A percentile compares a stretch with the other conserved stretches of the same genome.
These are phyloP conservation scores for Pythium monospermum DNA, from an alignment of 352 stramenopile species.

Conservation along the genomic window DNA sequence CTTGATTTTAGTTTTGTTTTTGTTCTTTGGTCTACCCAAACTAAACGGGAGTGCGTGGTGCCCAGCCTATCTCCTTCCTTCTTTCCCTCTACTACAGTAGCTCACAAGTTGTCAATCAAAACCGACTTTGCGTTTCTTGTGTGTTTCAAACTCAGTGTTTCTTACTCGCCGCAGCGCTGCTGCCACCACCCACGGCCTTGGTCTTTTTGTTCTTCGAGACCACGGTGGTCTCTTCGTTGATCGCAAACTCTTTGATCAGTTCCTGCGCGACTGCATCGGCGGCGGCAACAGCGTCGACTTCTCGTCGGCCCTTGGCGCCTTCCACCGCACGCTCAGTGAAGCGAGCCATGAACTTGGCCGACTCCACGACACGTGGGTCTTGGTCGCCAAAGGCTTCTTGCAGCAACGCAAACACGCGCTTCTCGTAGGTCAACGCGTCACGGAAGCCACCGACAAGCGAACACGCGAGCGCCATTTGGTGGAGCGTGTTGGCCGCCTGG, in stretches of 20 bases:
- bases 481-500: conserved; percentile 82
- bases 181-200: conserved; percentile 43
- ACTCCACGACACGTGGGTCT: conserved; percentile 75
- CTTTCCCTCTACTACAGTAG: background rate
- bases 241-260: conserved; percentile 67
- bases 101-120: background rate
- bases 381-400: conserved; percentile 80
- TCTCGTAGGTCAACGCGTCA: conserved; percentile 87
- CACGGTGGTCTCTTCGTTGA: conserved; percentile 43
- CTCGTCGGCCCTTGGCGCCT: conserved; percentile 70
- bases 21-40: no score
- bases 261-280: conserved; percentile 76
- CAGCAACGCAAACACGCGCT: conserved; percentile 83
- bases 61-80: no score
- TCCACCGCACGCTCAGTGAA: conserved; percentile 88
- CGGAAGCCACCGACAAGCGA: conserved; percentile 71
- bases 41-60: no score
- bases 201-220: conserved; percentile 67
- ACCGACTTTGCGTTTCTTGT: no score
- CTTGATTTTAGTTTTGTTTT: no score
- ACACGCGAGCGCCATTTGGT: conserved; percentile 85
- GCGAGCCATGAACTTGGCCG: conserved; percentile 75
- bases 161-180: conserved; percentile 33
- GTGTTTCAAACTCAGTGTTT: conserved; percentile 75
- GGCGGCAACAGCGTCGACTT: conserved; percentile 70